phyloP scores from a whole-genome alignment of 352 stramenopile genomes.

The Phytophthora macrochlamydospora region DNA sequence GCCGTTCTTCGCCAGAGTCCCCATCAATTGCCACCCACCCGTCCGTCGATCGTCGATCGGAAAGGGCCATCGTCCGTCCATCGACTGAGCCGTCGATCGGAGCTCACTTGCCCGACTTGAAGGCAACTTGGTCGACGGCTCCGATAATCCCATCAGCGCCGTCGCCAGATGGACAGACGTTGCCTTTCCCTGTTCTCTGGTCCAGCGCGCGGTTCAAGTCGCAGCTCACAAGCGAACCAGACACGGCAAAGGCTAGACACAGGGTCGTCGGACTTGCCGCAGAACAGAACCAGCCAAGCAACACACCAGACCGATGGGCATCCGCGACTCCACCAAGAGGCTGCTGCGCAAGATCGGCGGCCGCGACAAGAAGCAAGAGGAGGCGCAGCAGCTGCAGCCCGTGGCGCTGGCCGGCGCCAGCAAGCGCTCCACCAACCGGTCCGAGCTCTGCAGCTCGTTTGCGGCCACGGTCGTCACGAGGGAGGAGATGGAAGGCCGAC shows the following conservation, averaged over 20 bases:
- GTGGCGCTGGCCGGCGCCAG: constrained; percentile 76
- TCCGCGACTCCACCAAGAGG: constrained; percentile 49
- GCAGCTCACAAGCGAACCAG: background rate
- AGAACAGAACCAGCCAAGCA: constrained; percentile 11
- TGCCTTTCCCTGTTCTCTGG: constrained; percentile 26
- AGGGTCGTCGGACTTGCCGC: background rate
- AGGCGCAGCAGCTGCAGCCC: constrained; percentile 59
- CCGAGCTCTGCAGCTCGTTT: constrained; percentile 70
- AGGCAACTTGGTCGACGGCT: background rate
- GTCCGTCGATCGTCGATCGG: too few species aligned
- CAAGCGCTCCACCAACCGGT: constrained; percentile 50
- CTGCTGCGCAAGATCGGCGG: constrained; percentile 55
- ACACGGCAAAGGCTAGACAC: background rate
- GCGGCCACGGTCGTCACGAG: constrained; percentile 48
- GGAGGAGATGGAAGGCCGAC: constrained; percentile 41
- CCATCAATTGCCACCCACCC: too few species aligned
- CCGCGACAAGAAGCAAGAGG: constrained; percentile 57
- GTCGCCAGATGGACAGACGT: constrained; percentile 27
- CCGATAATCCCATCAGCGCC: constrained; percentile 2
- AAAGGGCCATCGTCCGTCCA: too few species aligned
- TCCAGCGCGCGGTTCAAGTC: background rate
- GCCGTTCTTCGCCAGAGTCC: too few species aligned
- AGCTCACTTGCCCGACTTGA: too few species aligned
- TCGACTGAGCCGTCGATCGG: too few species aligned
- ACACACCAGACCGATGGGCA: constrained; percentile 37